Conservation (phyloP, 2,329 filamentous ascomycete species). For the Zymoseptoria pseudotritici region DNA sequence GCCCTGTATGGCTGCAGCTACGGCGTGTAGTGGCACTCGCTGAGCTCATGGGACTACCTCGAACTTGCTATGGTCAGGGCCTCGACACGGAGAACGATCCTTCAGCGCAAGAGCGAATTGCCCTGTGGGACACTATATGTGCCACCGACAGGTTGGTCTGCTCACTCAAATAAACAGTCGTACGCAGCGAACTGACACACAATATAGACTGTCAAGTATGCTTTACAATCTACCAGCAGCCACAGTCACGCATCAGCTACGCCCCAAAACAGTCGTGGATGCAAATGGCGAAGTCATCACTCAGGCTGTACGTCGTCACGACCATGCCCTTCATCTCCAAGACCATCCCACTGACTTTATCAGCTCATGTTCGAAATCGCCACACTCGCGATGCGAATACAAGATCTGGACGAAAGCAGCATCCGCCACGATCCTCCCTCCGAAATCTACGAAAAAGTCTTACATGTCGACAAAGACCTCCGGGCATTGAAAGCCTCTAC, state of each 20-base stretch:
- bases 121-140: conserved; percentile 6
- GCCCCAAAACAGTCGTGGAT: conserved; percentile 11
- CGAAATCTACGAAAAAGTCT: conserved; percentile 18
- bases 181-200: conserved; percentile 23
- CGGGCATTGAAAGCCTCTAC: conserved; percentile 19
- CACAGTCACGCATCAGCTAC: conserved; percentile 20
- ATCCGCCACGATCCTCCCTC: conserved; percentile 9
- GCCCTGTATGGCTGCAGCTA: conserved; percentile 31
- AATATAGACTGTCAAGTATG: conserved; percentile 26
- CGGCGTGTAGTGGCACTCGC: conserved; percentile 34
- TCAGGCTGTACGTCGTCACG: not conserved
- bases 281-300: conserved; percentile 18
- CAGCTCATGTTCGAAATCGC: conserved; percentile 22
- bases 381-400: conserved; percentile 20
- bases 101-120: not conserved
- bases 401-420: conserved; percentile 21
- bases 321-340: not conserved
- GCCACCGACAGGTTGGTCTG: conserved; percentile 9
- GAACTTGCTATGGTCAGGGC: conserved; percentile 7
- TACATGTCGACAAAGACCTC: conserved; percentile 23
- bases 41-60: conserved; percentile 33
- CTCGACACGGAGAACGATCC: conserved; percentile 5
- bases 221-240: conserved; percentile 32
- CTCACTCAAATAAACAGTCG: not conserved
- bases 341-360: not conserved